Base-by-base conservation (phyloP, 2,329 filamentous ascomycete species). In the Arthroderma uncinatum region DNA sequence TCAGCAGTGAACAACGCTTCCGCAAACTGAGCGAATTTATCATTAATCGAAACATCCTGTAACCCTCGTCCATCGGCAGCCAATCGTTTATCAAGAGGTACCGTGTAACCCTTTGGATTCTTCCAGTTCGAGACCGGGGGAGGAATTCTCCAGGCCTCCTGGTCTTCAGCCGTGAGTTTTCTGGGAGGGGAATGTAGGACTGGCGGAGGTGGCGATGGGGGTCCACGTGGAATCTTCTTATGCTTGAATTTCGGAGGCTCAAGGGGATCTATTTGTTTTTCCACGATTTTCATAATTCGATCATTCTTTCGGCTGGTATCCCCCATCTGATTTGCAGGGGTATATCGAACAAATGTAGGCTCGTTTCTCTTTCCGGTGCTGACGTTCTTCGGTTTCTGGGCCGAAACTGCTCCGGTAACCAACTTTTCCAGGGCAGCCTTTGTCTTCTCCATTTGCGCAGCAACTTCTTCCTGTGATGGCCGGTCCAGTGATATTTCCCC, bases 241-340 rank as follows among this genome's bases (percentile, higher is more conserved):
- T 96, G 89, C 74, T 97, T 97, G 76, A 97, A 96, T 68, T 96
- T 97, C 1, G 93, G 92, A 1, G 93, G 93, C 68, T 96, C 92
- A 86, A 96, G 87, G 0, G 93, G 93, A 73, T 98, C 93, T 64
- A 86, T 81, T 71, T 97, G 92, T 57, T 89, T 81, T 71, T 96
- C 89, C 37, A 96, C 89, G 73, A 98, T 97, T 78, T 97, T 97
- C 82, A 98, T 94, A 63, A 98, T 95, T 12, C 93, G 85, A 66
- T 97, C 91, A 66, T 90, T 89, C 75, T 95, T 95, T 71, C 85
- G 86, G 39, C 82, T 83, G 23, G 77, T 82, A 70, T 90, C 89
- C 10, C 93, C 93, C 89, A 98, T 96, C 75, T 98, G 93, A 66
- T 93, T 92, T 42, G 91, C 89, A 2, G 93, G 93, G 14, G 91